Base-by-base conservation (phyloP, 495 filamentous ascomycete species). In the Collariella sp. region DNA sequence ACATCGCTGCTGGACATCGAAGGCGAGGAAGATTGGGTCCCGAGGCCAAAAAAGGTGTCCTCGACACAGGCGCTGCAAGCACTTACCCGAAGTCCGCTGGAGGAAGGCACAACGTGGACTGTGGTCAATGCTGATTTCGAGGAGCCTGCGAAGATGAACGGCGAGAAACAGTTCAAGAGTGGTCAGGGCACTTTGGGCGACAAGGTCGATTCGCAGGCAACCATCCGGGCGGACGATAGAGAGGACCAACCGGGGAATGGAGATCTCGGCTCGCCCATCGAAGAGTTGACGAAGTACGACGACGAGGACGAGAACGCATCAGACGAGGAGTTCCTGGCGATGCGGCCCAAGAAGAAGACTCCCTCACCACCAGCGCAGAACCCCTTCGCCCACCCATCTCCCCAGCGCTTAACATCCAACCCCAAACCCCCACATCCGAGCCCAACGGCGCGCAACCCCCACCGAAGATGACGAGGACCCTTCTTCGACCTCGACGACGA, bases 11-110 rank as follows among this genome's bases (percentile, higher is more conserved):
- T 64, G 24, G 70, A 72, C 15, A 58, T 68, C 18, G 66, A 66
- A 46, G 59, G 71, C 39, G 59, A 75, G 46, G 71, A 72, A 47
- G 70, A 72, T 46, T 66, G 54, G 35, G 62, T 70, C 19, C 72
- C 72, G 10, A 58, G 59, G 49, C 70, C 72, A 0, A 74, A 68
- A 53, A 76, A 75, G 56, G 67, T 75, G 24, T 72, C 72, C 7
- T 74, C 73, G 2, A 75, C 73, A 48, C 72, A 76, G 50, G 67
- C 67, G 5, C 52, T 76, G 22, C 73, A 68, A 35, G 72, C 69
- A 13, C 65, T 76, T 35, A 64, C 71, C 22, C 68, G 69, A 33
- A 71, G 51, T 23, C 72, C 73, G n/a, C 62, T 70, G 9, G 73
- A 75, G 47, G 70, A 68, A 26, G 69, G 69, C 19, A 69, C 67